These are phyloP conservation scores for Anethum foeniculum DNA, from an alignment of 140 eudicot species.

Conservation along the genomic window DNA sequence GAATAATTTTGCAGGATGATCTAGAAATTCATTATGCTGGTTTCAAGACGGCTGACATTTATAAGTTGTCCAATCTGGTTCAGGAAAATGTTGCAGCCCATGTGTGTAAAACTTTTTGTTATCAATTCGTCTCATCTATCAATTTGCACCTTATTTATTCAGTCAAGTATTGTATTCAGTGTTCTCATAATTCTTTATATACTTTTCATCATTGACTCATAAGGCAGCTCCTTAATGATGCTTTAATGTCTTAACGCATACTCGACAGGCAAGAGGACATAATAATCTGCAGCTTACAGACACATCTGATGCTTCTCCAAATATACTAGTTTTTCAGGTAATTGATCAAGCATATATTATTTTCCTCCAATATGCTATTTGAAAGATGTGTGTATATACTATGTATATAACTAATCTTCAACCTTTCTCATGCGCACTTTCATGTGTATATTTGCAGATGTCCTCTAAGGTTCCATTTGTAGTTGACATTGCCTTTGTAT, in stretches of 20 bases:
- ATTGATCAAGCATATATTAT: constrained; percentile 1
- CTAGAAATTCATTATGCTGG: constrained; percentile 84
- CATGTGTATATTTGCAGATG: constrained; percentile 38
- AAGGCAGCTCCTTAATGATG: not conserved
- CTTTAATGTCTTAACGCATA: constrained; percentile 1
- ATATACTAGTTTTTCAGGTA: constrained; percentile 92
- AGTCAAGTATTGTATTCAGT: too few relatives aligned
- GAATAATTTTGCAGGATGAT: constrained; percentile 51
- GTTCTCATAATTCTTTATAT: not conserved
- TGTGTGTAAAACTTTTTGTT: constrained; percentile 28
- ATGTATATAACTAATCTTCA: not conserved
- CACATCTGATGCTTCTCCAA: constrained; percentile 60
- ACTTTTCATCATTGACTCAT: not conserved
- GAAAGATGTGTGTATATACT: constrained; percentile 1
- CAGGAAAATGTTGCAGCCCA: constrained; percentile 54
- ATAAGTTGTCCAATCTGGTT: constrained; percentile 84
- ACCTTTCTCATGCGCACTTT: not conserved
- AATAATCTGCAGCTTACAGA: constrained; percentile 83
- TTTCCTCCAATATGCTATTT: constrained; percentile 8
- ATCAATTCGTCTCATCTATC: constrained; percentile 8
- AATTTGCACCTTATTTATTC: not conserved
- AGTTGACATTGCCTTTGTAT: constrained; percentile 77
- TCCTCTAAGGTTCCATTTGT: constrained; percentile 56
- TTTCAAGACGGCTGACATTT: constrained; percentile 70
- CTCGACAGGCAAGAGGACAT: constrained; percentile 49